Evolutionary conservation across 2,329 filamentous ascomycete species (phyloP).

Genomic region (Cercospora sp.): DNA sequence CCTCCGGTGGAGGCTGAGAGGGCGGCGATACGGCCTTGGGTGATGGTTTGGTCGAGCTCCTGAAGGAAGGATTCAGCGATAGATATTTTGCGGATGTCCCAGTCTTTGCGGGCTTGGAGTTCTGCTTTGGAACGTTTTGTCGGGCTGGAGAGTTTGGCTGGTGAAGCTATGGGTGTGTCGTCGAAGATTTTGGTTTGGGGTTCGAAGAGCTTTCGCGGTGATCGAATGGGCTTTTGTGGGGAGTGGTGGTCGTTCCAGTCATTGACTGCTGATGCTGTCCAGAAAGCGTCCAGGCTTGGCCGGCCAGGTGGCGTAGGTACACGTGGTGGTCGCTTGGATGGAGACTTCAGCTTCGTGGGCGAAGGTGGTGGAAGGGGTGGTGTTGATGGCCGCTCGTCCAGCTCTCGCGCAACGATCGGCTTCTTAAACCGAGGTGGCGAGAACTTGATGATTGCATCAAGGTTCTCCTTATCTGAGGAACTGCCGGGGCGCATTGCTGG

Average conservation of each 20-base stretch:
- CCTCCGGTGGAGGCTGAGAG: constrained; percentile 68
- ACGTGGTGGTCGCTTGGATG: constrained; percentile 46
- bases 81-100: constrained; percentile 62
- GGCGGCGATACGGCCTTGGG: constrained; percentile 58
- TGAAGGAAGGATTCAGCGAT: constrained; percentile 65
- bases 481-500: neutral
- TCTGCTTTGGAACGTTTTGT: constrained; percentile 37
- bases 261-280: constrained; percentile 60
- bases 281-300: constrained; percentile 59
- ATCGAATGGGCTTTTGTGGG: constrained; percentile 51
- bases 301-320: constrained; percentile 59
- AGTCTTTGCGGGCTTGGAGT: constrained; percentile 57
- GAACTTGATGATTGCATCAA: constrained; percentile 28
- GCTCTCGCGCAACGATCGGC: constrained; percentile 11
- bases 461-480: constrained; percentile 38
- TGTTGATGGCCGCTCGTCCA: constrained; percentile 29
- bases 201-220: constrained; percentile 38
- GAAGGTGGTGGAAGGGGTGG: constrained; percentile 50
- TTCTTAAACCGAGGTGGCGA: constrained; percentile 32
- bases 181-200: constrained; percentile 28
- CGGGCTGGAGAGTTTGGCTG: constrained; percentile 44
- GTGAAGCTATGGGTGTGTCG: constrained; percentile 39
- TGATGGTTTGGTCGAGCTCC: constrained; percentile 69
- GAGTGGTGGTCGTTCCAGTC: constrained; percentile 66
- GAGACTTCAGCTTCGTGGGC: constrained; percentile 48